A percentile compares a stretch with the other conserved stretches of the same genome.
Evolutionary conservation across 768 basidiomycete genomes (phyloP).

Genomic region (Auriscalpium vulgare): DNA sequence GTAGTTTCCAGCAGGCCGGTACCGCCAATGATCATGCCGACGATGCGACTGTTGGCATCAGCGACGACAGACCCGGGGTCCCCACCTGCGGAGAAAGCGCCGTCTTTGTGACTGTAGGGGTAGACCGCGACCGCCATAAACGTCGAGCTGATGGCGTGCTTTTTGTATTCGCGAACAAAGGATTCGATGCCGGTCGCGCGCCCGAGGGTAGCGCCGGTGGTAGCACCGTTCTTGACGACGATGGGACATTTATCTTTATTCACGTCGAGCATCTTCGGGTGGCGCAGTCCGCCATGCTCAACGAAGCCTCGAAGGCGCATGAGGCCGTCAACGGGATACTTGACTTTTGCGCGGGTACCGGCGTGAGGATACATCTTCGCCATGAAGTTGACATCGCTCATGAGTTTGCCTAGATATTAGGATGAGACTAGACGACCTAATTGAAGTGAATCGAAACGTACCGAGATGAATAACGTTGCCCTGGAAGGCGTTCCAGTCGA

Average conservation of each 20-base stretch:
- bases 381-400: background rate
- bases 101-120: constrained; percentile 7
- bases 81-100: constrained; percentile 14
- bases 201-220: constrained; percentile 20
- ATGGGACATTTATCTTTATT: constrained; percentile 11
- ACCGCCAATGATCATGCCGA: constrained; percentile 15
- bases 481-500: background rate
- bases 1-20: background rate
- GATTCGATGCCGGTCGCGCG: constrained; percentile 18
- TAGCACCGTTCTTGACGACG: constrained; percentile 18
- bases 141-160: constrained; percentile 2
- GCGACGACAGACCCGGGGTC: constrained; percentile 19
- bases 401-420: constrained; percentile 1
- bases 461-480: background rate
- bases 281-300: constrained; percentile 8
- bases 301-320: constrained; percentile 14
- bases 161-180: constrained; percentile 12
- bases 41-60: constrained; percentile 9
- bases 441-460: background rate
- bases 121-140: constrained; percentile 12
- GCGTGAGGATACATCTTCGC: constrained; percentile 12
- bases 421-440: background rate
- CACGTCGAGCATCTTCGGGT: constrained; percentile 11
- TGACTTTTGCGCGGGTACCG: constrained; percentile 2
- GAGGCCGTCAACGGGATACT: constrained; percentile 17